Conservation (phyloP, 495 filamentous ascomycete species). For the Chaetomium fimeti region DNA sequence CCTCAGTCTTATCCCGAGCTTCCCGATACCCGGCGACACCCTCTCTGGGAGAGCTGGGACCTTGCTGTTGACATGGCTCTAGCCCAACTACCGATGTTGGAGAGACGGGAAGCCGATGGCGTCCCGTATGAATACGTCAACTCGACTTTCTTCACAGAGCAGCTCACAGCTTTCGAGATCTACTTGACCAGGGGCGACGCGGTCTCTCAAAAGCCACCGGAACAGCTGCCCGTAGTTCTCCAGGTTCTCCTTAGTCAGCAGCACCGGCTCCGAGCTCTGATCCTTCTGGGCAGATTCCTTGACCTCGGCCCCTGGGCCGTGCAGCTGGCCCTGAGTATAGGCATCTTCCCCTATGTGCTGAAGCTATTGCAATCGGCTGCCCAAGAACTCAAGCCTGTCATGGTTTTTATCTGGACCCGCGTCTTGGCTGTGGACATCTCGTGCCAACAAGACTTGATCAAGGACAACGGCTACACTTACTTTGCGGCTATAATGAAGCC, state of each 20-base stretch:
- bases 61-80: conserved; percentile 94
- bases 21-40: conserved; percentile 87
- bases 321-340: conserved; percentile 91
- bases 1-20: conserved; percentile 85
- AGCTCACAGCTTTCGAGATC: conserved; percentile 95
- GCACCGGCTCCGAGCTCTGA: conserved; percentile 87
- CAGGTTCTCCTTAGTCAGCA: conserved; percentile 96
- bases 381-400: conserved; percentile 90
- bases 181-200: conserved; percentile 86
- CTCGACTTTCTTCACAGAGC: conserved; percentile 94
- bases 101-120: conserved; percentile 65
- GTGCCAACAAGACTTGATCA: conserved; percentile 88
- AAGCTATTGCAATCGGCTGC: conserved; percentile 95
- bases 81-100: conserved; percentile 83
- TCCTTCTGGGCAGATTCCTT: conserved; percentile 88
- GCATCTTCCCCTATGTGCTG: conserved; percentile 97
- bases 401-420: conserved; percentile 99
- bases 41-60: conserved; percentile 97
- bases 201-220: conserved; percentile 77
- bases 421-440: conserved; percentile 93
- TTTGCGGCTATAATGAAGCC: conserved; percentile 90
- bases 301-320: conserved; percentile 98
- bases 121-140: conserved; percentile 87
- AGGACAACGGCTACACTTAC: conserved; percentile 95
- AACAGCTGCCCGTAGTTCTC: conserved; percentile 92